Conservation (phyloP, 768 basidiomycete genomes). For the Suillus alpinus region DNA sequence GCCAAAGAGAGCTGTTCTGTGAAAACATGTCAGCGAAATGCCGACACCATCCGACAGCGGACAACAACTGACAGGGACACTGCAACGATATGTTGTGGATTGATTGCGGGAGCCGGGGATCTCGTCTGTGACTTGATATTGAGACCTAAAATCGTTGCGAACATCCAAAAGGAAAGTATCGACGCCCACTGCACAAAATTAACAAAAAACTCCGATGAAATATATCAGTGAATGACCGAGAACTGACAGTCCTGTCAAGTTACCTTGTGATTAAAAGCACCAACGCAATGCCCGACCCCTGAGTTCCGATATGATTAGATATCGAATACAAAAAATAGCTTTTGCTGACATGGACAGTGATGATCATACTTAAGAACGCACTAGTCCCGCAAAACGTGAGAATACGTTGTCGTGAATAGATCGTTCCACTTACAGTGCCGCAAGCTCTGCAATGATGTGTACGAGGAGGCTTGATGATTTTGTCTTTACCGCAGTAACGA, state of each 20-base stretch:
- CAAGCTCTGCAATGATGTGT: conserved; percentile 81
- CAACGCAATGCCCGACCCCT: conserved; percentile 96
- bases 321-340: not conserved
- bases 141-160: conserved; percentile 57
- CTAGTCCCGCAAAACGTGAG: conserved; percentile 35
- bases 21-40: conserved; percentile 8
- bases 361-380: conserved; percentile 85
- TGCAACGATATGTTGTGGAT: conserved; percentile 69
- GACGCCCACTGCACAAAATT: conserved; percentile 70
- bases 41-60: not conserved
- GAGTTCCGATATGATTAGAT: conserved; percentile 1
- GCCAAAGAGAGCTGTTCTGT: conserved; percentile 66
- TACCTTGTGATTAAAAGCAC: conserved; percentile 88
- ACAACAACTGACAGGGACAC: conserved; percentile 66
- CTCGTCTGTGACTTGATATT: conserved; percentile 35
- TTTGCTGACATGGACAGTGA: conserved; percentile 78
- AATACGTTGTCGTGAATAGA: not conserved
- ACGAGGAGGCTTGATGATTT: conserved; percentile 68
- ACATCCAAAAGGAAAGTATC: conserved; percentile 60
- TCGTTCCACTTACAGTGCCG: conserved; percentile 59
- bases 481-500: conserved; percentile 64
- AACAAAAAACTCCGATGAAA: conserved; percentile 65
- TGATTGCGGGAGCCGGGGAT: conserved; percentile 33
- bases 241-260: conserved; percentile 8
- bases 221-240: not conserved